Evolutionary conservation across 257 asterid species (phyloP).

Genomic region (Solanum paucissectum): DNA sequence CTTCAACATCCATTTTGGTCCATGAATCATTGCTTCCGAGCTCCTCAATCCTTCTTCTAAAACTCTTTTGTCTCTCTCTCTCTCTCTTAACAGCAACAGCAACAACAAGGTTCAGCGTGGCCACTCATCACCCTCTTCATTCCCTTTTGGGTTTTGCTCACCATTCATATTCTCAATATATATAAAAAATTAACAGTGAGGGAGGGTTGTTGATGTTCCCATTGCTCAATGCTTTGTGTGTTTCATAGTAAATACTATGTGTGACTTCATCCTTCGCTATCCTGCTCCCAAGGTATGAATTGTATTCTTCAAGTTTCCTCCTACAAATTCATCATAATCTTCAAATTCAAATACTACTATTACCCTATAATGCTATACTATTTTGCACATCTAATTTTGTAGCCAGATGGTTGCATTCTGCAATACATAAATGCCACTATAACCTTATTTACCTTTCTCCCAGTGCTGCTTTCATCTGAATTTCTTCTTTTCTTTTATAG

Average conservation of each 20-base stretch:
- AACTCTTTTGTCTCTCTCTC: neutral
- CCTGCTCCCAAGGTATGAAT: slow-evolving; percentile 1
- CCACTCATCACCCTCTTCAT: slow-evolving; percentile 2
- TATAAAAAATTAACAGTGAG: neutral
- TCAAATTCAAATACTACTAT: neutral
- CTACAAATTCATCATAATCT: neutral
- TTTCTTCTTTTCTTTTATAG: neutral
- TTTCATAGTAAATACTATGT: neutral
- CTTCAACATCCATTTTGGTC: neutral
- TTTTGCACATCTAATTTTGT: neutral
- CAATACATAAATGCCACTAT: neutral
- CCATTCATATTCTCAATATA: neutral
- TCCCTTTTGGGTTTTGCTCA: neutral
- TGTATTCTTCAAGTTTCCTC: neutral
- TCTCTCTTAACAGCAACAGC: neutral
- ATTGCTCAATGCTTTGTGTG: neutral
- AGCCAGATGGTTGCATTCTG: neutral
- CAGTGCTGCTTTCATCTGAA: neutral
- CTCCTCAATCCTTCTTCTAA: neutral
- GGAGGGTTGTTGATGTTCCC: neutral
- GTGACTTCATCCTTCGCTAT: neutral
- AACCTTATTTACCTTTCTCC: neutral
- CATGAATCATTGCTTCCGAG: neutral
- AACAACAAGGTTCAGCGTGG: neutral
- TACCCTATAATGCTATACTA: neutral